These are phyloP conservation scores for Trifolium repens DNA, from an alignment of 306 rosid species.

Conservation along the genomic window DNA sequence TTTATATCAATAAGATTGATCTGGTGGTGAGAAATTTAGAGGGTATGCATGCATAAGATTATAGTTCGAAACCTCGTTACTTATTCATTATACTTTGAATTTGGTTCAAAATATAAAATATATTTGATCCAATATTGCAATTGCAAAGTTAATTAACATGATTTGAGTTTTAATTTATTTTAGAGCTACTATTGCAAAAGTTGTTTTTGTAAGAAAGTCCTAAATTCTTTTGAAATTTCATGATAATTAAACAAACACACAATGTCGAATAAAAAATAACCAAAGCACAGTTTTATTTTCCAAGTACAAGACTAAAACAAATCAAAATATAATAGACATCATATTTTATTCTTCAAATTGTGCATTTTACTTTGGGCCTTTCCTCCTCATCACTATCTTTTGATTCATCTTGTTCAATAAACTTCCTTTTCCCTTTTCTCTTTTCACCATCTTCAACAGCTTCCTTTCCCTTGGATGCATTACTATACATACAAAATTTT, in stretches of 20 bases:
- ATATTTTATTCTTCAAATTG: neutral
- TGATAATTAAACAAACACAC: too few relatives aligned
- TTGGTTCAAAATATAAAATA: neutral
- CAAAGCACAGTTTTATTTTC: too few relatives aligned
- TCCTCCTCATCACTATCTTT: neutral
- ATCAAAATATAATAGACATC: neutral
- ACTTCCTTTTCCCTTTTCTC: neutral
- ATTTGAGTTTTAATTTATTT: neutral
- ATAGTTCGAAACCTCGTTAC: neutral
- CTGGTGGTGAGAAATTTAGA: too few relatives aligned
- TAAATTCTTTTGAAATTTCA: neutral
- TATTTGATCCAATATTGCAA: too few relatives aligned
- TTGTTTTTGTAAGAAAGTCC: too few relatives aligned
- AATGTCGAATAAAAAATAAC: too few relatives aligned
- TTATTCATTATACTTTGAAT: too few relatives aligned
- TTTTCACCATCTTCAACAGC: neutral
- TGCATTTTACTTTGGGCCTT: neutral
- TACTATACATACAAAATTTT: neutral
- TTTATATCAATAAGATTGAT: neutral
- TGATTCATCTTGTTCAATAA: neutral
- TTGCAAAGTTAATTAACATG: neutral
- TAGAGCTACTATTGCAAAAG: neutral
- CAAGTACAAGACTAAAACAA: too few relatives aligned
- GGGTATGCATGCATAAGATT: too few relatives aligned
- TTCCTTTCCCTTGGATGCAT: neutral